Evolutionary conservation across 345 rosid genomes (phyloP), one percentile per base, ranked within the genome.

Genomic region (Salix purpurea): DNA sequence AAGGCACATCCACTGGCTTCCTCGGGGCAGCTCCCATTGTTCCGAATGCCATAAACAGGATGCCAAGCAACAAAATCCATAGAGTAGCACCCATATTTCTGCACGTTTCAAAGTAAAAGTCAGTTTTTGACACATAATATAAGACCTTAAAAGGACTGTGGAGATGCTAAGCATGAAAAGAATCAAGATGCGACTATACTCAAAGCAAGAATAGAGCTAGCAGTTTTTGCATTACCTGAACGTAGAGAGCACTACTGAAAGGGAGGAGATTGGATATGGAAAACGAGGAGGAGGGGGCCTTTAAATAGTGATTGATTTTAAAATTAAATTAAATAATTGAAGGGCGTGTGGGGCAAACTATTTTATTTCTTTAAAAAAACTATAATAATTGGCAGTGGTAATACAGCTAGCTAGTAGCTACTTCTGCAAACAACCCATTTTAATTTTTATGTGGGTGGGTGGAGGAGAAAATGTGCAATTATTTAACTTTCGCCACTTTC

Each of bases 1-100:
- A 94, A 5, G 95, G 85, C 74, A 94, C 95, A 4, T 81, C 79
- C 4, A 90, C 80, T 13, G 98, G 87, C 80, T 36, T 88, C 73
- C 77, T 90, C 18, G 88, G 95, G 58, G 90, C 77, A 28, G 85
- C 83, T 72, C 81, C 93, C 89, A 85, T 79, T 68, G 92, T 73
- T 52, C 80, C 88, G 13, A 86, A 83, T 39, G 71, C 92, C 91
- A 86, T 54, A 62, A 84, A 74, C 74, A 88, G 48, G 24, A 79
- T 24, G 52, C 77, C 81, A 70, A 90, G 74, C 28, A 83, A 32
- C 56, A 84, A 54, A 77, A 76, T 70, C 78, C 79, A 80, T 1
- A 34, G 15, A 54, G 18, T 26, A 24, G 36, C 61, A 52, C 26
- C 61, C 76, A 74, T 74, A 21, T 42, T 62, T 26, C 64, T 58